Evolutionary conservation across 2,329 filamentous ascomycete genomes (phyloP), one percentile per base, ranked within the genome.

Genomic region (Colletotrichum theobromicola): DNA sequence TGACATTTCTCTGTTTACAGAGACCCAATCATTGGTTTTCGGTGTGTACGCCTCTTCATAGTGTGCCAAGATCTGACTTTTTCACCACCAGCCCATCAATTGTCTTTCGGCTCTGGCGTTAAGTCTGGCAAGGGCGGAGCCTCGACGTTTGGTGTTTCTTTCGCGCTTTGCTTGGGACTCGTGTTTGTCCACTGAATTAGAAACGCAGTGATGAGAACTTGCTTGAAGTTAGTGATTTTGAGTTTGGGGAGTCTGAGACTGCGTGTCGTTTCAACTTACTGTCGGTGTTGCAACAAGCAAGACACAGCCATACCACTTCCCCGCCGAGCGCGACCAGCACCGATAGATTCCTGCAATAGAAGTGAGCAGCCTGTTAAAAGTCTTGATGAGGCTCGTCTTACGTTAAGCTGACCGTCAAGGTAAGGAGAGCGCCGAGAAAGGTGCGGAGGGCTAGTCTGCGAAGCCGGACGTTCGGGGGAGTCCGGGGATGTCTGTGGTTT

Each of bases 201-300:
- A 13, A 72, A 30, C 3, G 55, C 53, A 1, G 55, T 72, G 28
- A 72, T 30, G 13, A 72, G 50, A 53, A 72, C 69, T 72, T 50
- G 42, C 10, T 21, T 50, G 42, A 24, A 2, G 42, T 50, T 21
- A 50, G 42, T 21, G 5, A 21, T 24, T 21, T 50, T 50, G 16
- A 13, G n/a, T 50, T 46, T 21, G 4, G 7, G 10, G 18, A 12
- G 55, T 18, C n/a, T 21, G 16, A 18, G 3, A 16, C 7, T 35
- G 5, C 13, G 32, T 2, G 12, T 28, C 3, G 12, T 65, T 15
- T 30, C 24, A 18, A 70, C 68, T 37, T 67, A 67, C 69, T 30
- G 21, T 72, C 69, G 6, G 37, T 60, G 35, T 72, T 72, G 30
- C 69, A 72, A n/a, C 69, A 72, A 3, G 69, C 65, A 8, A 67